Evolutionary conservation across 805 yeast species (phyloP).

Genomic region (Maudiozyma saulgeensis): DNA sequence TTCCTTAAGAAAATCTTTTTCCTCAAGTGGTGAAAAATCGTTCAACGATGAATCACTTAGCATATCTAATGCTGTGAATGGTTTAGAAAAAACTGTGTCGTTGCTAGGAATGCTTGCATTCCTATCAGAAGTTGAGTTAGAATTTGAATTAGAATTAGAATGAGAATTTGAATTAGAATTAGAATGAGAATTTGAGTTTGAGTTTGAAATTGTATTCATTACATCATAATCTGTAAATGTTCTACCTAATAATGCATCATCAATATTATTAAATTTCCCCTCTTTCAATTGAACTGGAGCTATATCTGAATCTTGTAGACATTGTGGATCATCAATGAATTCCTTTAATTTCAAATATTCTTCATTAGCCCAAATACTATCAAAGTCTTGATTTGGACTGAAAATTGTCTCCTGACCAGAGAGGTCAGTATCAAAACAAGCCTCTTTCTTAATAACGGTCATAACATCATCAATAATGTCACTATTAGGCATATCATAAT

Average conservation of each 20-base stretch:
- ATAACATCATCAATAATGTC: neutral
- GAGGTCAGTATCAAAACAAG: neutral
- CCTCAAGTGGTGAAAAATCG: neutral
- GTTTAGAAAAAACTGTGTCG: slow-evolving; percentile 9
- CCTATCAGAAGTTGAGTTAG: neutral
- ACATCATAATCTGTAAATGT: neutral
- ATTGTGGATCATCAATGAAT: slow-evolving; percentile 6
- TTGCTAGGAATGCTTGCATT: slow-evolving; percentile 1
- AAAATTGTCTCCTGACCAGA: neutral
- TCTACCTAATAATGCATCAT: neutral
- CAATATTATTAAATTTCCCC: neutral
- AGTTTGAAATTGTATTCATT: neutral
- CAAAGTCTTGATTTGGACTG: slow-evolving; percentile 25
- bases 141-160: neutral
- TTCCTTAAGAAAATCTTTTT: neutral
- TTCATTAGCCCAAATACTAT: slow-evolving; percentile 44
- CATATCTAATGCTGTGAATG: slow-evolving; percentile 18
- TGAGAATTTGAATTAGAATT: neutral
- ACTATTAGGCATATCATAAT: neutral
- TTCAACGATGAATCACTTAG: neutral
- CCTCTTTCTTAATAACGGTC: neutral
- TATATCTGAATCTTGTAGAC: neutral
- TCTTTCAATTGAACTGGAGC: neutral
- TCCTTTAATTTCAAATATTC: slow-evolving; percentile 20
- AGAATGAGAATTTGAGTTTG: neutral